Evolutionary conservation across 495 filamentous ascomycete species (phyloP), one percentile per base, ranked within the genome.

Genomic region (Aspergillus coremiiformis): DNA sequence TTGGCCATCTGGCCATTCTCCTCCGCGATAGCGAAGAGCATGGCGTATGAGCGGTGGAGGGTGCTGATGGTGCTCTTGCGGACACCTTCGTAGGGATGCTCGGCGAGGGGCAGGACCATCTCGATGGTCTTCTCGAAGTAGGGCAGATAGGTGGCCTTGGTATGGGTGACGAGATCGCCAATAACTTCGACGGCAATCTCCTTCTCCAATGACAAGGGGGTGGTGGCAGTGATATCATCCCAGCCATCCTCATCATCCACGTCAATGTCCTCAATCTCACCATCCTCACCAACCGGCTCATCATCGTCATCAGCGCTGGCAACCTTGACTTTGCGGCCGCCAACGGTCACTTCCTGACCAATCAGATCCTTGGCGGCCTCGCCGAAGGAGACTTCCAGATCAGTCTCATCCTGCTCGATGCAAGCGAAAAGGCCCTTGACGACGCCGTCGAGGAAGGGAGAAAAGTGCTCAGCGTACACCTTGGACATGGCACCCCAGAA

Each of bases 131-230:
- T 89, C 72, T 96, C 83, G 50, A 97, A 84, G 69, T 92, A 96
- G 12, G 93, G 91, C 26, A 95, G 70, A 64, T 80, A 89, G 33
- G 84, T 76, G 52, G 75, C 74, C 63, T 85, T 87, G 39, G 89
- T 87, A 69, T 94, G 80, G 33, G 86, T 87, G 57, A 98, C 82
- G 26, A 98, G 79, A 61, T 98, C 93, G 47, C 92, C 93, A 37
- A 96, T 75, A 12, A 96, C 90, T 70, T 98, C 93, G 37, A 94
- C 79, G 39, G 94, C 93, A 52, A 97, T 95, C 71, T 98, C 93
- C 69, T 98, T 96, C 75, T 98, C 93, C 52, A 95, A 76, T 20
- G 92, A 90, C 45, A 96, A 80, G 35, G 88, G 87, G 22, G 87
- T 92, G 27, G 93, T 85, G 52, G 84, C 84, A 54, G 77, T 80